These are phyloP conservation scores for Petunia hybrid DNA, from an alignment of 305 asterid genomes.

Conservation along the genomic window DNA sequence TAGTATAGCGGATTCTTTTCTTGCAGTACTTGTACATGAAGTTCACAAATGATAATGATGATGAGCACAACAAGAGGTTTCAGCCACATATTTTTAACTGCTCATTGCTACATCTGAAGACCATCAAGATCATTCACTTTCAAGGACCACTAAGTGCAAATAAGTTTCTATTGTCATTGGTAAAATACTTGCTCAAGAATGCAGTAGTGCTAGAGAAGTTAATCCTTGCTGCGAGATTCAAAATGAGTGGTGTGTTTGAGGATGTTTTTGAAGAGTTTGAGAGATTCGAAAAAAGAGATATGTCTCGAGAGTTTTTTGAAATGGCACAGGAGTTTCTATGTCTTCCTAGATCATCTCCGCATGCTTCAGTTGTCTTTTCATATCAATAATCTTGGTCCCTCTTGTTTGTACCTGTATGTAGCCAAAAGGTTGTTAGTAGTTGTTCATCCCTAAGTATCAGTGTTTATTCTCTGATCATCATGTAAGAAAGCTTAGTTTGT, in stretches of 20 bases:
- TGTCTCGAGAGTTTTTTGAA: neutral
- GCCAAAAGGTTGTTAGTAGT: too few species aligned
- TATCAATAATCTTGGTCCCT: neutral
- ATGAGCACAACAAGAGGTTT: neutral
- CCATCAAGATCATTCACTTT: neutral
- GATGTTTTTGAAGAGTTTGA: too few species aligned
- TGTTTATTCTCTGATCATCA: too few species aligned
- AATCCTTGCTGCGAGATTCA: neutral
- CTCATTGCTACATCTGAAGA: neutral
- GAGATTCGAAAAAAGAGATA: neutral
- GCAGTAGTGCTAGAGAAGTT: constrained; percentile 23
- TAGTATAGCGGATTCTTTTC: neutral
- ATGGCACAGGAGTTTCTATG: constrained; percentile 15
- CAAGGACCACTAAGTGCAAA: neutral
- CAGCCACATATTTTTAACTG: neutral
- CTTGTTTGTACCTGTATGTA: neutral
- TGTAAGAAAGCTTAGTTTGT: too few species aligned
- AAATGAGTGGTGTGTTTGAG: too few species aligned
- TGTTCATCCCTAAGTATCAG: too few species aligned
- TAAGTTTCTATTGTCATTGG: neutral
- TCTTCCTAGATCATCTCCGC: constrained; percentile 31
- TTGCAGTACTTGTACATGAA: neutral
- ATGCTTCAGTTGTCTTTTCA: constrained; percentile 21
- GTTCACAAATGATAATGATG: neutral
- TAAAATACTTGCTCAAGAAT: neutral